phyloP scores from a whole-genome alignment of 148 eudicot species.

The Silene uniflora region DNA sequence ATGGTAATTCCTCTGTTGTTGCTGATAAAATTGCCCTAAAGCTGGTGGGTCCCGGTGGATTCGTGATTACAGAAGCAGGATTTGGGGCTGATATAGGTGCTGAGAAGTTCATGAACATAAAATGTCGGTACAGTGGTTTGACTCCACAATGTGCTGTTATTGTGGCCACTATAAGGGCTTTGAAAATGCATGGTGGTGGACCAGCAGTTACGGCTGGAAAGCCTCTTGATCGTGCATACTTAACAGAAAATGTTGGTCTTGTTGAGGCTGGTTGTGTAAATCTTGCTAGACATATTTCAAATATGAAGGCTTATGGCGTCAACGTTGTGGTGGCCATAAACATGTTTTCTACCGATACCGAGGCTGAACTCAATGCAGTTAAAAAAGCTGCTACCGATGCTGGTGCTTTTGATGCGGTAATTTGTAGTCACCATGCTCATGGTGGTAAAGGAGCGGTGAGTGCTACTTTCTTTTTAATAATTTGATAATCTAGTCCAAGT shows the following conservation, averaged over 20 bases:
- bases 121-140: slow-evolving; percentile 93
- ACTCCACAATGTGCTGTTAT: slow-evolving; percentile 91
- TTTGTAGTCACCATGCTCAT: slow-evolving; percentile 96
- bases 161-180: slow-evolving; percentile 94
- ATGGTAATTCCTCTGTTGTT: slow-evolving; percentile 92
- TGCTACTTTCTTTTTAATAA: slow-evolving; percentile 9
- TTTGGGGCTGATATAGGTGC: slow-evolving; percentile 98
- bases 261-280: slow-evolving; percentile 96
- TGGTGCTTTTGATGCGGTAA: slow-evolving; percentile 97
- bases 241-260: slow-evolving; percentile 81
- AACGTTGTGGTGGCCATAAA: slow-evolving; percentile 97
- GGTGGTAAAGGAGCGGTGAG: slow-evolving; percentile 99
- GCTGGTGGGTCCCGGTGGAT: slow-evolving; percentile 96
- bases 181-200: slow-evolving; percentile 99
- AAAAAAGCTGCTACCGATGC: slow-evolving; percentile 68
- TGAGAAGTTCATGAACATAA: slow-evolving; percentile 99
- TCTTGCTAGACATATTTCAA: slow-evolving; percentile 80
- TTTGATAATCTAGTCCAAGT: background rate
- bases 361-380: slow-evolving; percentile 84
- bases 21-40: slow-evolving; percentile 94
- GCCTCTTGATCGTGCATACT: slow-evolving; percentile 85
- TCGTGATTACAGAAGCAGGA: slow-evolving; percentile 96
- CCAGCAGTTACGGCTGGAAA: slow-evolving; percentile 89
- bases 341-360: slow-evolving; percentile 83
- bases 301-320: slow-evolving; percentile 87